Conservation (phyloP, 1,139 yeast genomes). For the Pichia sp. region DNA sequence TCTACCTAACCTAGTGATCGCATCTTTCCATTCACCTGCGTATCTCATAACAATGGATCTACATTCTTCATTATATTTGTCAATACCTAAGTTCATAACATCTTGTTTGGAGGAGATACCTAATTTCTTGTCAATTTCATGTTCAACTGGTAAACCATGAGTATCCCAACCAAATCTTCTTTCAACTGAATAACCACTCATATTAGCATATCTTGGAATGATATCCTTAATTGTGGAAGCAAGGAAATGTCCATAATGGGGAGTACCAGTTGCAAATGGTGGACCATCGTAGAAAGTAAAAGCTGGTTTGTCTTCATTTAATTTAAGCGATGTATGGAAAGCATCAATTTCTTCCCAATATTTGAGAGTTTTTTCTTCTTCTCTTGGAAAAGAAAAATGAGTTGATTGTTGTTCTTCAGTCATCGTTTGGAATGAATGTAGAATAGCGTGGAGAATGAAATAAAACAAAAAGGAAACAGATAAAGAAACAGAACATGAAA, state of each 20-base stretch:
- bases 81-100: constrained; percentile 89
- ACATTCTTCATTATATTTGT: constrained; percentile 88
- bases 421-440: constrained; percentile 13
- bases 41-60: constrained; percentile 96
- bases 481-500: neutral
- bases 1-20: constrained; percentile 91
- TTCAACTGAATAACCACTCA: constrained; percentile 94
- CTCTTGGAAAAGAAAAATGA: constrained; percentile 64
- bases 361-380: constrained; percentile 73
- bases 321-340: constrained; percentile 76
- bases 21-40: constrained; percentile 88
- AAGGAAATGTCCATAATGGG: constrained; percentile 95
- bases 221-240: constrained; percentile 96
- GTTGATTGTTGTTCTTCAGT: constrained; percentile 22
- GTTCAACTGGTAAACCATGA: constrained; percentile 97
- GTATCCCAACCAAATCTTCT: constrained; percentile 99
- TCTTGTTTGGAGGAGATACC: constrained; percentile 92
- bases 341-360: constrained; percentile 91
- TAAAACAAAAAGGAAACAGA: neutral
- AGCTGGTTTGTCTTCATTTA: constrained; percentile 78
- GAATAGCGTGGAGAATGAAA: neutral
- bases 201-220: constrained; percentile 94
- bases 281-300: constrained; percentile 98
- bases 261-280: constrained; percentile 98
- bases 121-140: constrained; percentile 94